Evolutionary conservation across 257 asterid genomes (phyloP), one percentile per base, ranked within the genome.

Genomic region (Cinchona pubescens): DNA sequence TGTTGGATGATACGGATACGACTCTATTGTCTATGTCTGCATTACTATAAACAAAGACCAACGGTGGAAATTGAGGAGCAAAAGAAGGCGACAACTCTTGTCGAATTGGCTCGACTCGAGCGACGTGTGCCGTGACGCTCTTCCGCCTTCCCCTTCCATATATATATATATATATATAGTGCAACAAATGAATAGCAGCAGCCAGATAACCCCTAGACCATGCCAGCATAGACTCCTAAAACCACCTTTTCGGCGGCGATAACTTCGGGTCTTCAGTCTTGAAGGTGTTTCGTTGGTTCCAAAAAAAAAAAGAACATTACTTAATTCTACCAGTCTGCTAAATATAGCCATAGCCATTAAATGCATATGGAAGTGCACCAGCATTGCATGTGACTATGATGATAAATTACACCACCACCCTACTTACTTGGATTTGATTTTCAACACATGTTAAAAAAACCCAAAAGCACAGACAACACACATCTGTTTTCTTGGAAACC

Each of bases 111-210:
- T 23, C 16, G 56, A 49, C 56, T 18, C 25, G 48, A 45, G 55
- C 68, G 58, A 79, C 82, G 82, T 73, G 79, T 35, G 82, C 75
- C 78, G 43, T 79, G 82, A 79, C 82, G 82, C 63, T 18, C 3
- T 53, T 25, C 56, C 49, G 0, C 15, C 3, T 65, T n/a, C 29
- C 12, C 5, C 51, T 5, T 35, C 42, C 46, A 6, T 18, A 2
- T 0, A 19, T 35, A 16, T 23, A 40, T 40, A 40, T 40, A 40
- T n/a, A n/a, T n/a, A n/a, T n/a, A n/a, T n/a, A n/a, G n/a, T n/a
- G n/a, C n/a, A n/a, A n/a, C n/a, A n/a, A 40, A 0, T 40, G 7
- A 42, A 42, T 42, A 0, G 40, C 60, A 37, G 40, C 2, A 13
- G 3, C 30, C 30, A 29, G 62, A 43, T 66, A 42, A n/a, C 23